A percentile compares a stretch with the other conserved stretches of the same genome.
These are phyloP conservation scores for Penicillium fimorum DNA, from an alignment of 495 filamentous ascomycete species.

Conservation along the genomic window DNA sequence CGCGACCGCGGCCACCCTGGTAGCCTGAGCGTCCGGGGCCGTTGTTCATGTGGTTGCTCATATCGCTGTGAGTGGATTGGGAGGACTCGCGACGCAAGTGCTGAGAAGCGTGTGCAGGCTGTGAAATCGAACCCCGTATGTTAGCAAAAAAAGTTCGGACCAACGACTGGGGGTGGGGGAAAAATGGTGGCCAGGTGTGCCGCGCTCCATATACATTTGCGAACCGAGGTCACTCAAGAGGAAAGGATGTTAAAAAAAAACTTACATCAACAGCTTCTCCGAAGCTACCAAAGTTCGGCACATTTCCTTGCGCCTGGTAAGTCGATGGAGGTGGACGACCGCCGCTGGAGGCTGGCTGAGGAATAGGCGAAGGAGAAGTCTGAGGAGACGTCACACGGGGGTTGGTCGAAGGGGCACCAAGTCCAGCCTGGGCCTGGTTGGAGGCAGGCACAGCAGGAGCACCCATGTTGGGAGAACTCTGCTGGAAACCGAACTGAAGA, in stretches of 20 bases:
- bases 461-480: constrained; percentile 64
- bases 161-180: constrained; percentile 8
- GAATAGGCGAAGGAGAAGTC: constrained; percentile 84
- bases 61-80: constrained; percentile 74
- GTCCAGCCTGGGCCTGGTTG: constrained; percentile 46
- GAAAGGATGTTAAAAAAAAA: constrained; percentile 24
- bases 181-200: constrained; percentile 12
- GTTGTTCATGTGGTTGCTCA: constrained; percentile 57
- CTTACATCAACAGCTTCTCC: constrained; percentile 67
- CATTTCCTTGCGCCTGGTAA: constrained; percentile 60
- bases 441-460: constrained; percentile 45
- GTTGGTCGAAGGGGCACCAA: constrained; percentile 64
- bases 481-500: constrained; percentile 75
- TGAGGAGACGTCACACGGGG: constrained; percentile 68
- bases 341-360: constrained; percentile 79
- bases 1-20: constrained; percentile 67
- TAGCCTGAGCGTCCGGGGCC: constrained; percentile 55
- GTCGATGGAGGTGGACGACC: constrained; percentile 72
- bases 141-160: constrained; percentile 26
- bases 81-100: constrained; percentile 83
- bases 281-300: constrained; percentile 79
- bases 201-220: background rate
- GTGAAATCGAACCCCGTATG: constrained; percentile 57
- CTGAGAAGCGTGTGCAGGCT: constrained; percentile 62
- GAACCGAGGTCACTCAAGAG: constrained; percentile 1